Base-by-base conservation (phyloP, 192 early-diverging fungal species). In the Obelidium mucronatum region DNA sequence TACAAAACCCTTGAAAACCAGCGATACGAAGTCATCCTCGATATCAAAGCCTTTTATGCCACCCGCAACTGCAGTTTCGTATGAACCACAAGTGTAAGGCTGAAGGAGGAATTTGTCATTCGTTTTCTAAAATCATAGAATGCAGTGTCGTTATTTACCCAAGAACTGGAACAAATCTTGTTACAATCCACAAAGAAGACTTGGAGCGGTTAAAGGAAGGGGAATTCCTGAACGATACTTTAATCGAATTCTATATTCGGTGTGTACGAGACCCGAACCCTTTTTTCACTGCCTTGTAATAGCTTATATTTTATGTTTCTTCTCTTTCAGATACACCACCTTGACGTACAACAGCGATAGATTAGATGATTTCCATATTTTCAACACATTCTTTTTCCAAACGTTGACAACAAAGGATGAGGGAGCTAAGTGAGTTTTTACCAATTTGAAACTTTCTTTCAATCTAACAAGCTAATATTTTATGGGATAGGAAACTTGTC, bases 221-320 rank as follows among this genome's bases (percentile, higher is more conserved):
- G 36, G 90, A 94, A 80, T 97, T 93, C 79, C 83, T 97, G 53
- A 97, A 97, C 83, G 95, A 97, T 82, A 92, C 89, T 1, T 84
- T 95, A 40, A 93, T 97, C 63, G 95, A 97, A 71, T 94, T 95
- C 77, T 94, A 92, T 54, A 78, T 95, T 61, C 91, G 88, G 84
- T 93, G 79, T n/a, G n/a, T n/a, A n/a, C n/a, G n/a, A n/a, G n/a
- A n/a, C n/a, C n/a, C n/a, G n/a, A n/a, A n/a, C n/a, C n/a, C n/a
- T n/a, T n/a, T n/a, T n/a, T n/a, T n/a, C n/a, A n/a, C n/a, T n/a
- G n/a, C n/a, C n/a, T n/a, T n/a, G n/a, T n/a, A n/a, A n/a, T n/a
- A n/a, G n/a, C n/a, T n/a, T n/a, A n/a, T n/a, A n/a, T n/a, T n/a
- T n/a, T n/a, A n/a, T n/a, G n/a, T n/a, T n/a, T n/a, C n/a, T n/a